These are phyloP conservation scores for Cucurbita pepo DNA, from an alignment of 306 rosid genomes.

Conservation along the genomic window DNA sequence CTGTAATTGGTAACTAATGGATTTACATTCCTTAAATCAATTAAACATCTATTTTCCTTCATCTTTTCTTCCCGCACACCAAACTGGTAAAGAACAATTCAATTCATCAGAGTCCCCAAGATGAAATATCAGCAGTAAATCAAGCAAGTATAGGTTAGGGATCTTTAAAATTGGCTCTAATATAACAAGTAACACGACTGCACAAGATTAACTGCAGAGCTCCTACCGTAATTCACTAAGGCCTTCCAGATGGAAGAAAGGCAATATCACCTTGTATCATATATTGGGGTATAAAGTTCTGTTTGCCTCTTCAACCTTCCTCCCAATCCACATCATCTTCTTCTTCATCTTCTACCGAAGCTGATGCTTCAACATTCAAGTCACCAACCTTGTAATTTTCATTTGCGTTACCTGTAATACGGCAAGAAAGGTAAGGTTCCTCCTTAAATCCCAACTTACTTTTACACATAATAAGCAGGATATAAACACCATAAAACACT, in stretches of 20 bases:
- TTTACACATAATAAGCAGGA: neutral
- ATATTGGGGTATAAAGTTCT: neutral
- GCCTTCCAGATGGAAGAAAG: slow-evolving; percentile 5
- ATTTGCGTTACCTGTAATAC: slow-evolving; percentile 34
- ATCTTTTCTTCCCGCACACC: neutral
- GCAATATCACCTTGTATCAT: neutral
- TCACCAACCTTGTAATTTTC: slow-evolving; percentile 56
- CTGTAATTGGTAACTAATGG: neutral
- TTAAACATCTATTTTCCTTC: neutral
- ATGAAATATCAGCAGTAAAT: slow-evolving; percentile 2
- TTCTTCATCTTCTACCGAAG: slow-evolving; percentile 40
- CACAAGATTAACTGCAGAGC: neutral
- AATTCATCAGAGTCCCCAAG: neutral
- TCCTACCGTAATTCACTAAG: neutral
- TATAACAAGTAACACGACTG: neutral
- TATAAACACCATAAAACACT: neutral
- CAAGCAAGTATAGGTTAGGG: neutral
- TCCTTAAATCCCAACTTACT: neutral
- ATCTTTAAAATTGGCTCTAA: neutral
- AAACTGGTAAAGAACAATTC: neutral
- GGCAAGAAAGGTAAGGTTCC: neutral
- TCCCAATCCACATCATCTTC: slow-evolving; percentile 76
- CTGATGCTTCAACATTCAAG: slow-evolving; percentile 68
- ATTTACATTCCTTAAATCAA: neutral
- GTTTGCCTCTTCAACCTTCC: slow-evolving; percentile 44